These are phyloP conservation scores for Rubroshorea leprosula DNA, from an alignment of 345 rosid species.

Conservation along the genomic window DNA sequence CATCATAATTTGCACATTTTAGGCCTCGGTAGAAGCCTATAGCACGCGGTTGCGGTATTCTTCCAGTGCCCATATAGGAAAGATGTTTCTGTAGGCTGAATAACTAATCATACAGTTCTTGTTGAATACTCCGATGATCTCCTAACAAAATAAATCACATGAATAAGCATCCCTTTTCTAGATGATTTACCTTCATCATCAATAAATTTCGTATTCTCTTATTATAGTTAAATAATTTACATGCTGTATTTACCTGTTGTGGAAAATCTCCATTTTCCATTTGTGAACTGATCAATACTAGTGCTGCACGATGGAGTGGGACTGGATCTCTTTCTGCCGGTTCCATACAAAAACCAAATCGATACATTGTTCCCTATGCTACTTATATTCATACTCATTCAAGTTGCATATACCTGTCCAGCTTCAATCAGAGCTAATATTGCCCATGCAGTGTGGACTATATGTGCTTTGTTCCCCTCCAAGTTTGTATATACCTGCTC, in stretches of 20 bases:
- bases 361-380: neutral
- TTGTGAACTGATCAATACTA: conserved; percentile 39
- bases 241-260: conserved; percentile 34
- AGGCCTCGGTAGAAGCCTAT: conserved; percentile 5
- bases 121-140: conserved; percentile 61
- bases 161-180: neutral
- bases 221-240: neutral
- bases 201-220: no score
- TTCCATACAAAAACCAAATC: neutral
- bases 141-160: conserved; percentile 22
- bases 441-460: conserved; percentile 76
- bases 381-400: neutral
- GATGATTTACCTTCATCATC: no score
- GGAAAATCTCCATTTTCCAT: conserved; percentile 70
- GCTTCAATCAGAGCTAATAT: conserved; percentile 57
- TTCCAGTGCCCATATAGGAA: conserved; percentile 67
- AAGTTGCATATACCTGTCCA: conserved; percentile 44
- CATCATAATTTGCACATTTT: neutral
- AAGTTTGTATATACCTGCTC: conserved; percentile 43
- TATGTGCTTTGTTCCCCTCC: conserved; percentile 38
- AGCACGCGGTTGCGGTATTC: conserved; percentile 36
- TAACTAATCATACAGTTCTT: conserved; percentile 62
- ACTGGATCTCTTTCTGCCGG: conserved; percentile 45
- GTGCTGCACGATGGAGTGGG: conserved; percentile 57
- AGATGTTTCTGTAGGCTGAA: conserved; percentile 51